Percentiles rank a stretch among this genome's conserved stretches.
These are phyloP conservation scores for Rhizoclosmatium globosum DNA, from an alignment of 192 early-diverging fungal genomes.

Conservation along the genomic window DNA sequence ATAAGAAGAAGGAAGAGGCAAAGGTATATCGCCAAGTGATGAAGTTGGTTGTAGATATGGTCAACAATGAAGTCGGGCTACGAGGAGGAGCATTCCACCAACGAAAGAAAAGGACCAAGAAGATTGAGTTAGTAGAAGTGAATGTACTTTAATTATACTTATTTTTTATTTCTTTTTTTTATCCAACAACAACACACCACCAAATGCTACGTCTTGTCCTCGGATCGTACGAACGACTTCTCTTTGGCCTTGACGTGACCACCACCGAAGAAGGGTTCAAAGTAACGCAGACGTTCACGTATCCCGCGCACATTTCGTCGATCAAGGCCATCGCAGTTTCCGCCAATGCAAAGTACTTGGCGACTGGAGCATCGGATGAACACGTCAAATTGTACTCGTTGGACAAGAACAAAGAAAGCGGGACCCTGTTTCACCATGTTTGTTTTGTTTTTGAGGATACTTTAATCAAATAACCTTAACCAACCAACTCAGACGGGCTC, in stretches of 20 bases:
- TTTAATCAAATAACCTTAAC: not conserved
- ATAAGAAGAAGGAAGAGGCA: not conserved
- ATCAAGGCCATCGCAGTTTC: slow-evolving; percentile 83
- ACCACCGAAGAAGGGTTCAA: not conserved
- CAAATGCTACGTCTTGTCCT: slow-evolving; percentile 49
- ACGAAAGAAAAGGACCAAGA: not conserved
- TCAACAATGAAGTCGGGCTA: not conserved
- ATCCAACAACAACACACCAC: not conserved
- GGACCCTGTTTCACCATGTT: slow-evolving; percentile 88
- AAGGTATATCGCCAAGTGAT: not conserved
- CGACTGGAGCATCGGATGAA: slow-evolving; percentile 97
- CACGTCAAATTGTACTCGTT: slow-evolving; percentile 92
- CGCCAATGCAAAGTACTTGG: slow-evolving; percentile 66
- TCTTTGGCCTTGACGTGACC: slow-evolving; percentile 87
- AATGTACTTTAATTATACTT: not conserved
- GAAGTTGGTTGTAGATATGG: not conserved
- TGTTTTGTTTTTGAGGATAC: not conserved
- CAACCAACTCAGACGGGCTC: slow-evolving; percentile 66
- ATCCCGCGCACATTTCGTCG: slow-evolving; percentile 93
- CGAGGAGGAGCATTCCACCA: not conserved
- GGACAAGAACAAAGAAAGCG: slow-evolving; percentile 86
- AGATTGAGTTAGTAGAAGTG: not conserved
- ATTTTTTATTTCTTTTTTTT: slow-evolving; percentile 22
- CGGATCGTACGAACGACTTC: slow-evolving; percentile 95
- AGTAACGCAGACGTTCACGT: slow-evolving; percentile 86